Evolutionary conservation across 352 stramenopile genomes (phyloP).

Genomic region (Halophytophthora batemanensis): DNA sequence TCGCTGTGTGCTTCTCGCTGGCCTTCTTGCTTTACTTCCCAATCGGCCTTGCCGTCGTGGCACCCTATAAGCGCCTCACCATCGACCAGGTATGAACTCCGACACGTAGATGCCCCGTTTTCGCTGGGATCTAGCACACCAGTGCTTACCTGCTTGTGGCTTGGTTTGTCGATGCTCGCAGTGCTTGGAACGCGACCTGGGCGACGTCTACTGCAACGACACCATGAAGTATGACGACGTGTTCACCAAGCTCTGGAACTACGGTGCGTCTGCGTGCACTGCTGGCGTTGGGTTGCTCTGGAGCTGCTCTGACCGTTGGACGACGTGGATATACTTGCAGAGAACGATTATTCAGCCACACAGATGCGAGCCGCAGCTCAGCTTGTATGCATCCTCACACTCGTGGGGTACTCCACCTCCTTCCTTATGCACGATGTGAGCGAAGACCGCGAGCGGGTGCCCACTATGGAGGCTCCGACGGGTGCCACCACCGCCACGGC

Average conservation of each 20-base stretch:
- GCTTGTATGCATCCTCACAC: conserved; percentile 48
- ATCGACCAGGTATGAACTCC: conserved; percentile 24
- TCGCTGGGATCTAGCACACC: neutral
- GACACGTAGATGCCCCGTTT: neutral
- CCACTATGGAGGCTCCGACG: conserved; percentile 16
- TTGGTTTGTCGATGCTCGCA: neutral
- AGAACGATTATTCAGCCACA: conserved; percentile 23
- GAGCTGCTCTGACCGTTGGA: conserved; percentile 1
- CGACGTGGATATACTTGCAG: conserved; percentile 1
- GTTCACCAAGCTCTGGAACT: conserved; percentile 46
- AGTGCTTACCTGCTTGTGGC: neutral
- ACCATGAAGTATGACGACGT: conserved; percentile 26
- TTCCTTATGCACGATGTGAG: conserved; percentile 37
- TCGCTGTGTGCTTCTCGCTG: conserved; percentile 40
- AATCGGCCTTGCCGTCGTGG: conserved; percentile 43
- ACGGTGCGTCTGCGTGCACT: conserved; percentile 18
- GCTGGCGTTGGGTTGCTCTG: neutral
- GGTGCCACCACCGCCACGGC: conserved; percentile 15
- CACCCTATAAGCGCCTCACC: conserved; percentile 39
- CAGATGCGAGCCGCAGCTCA: conserved; percentile 45
- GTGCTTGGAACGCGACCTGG: conserved; percentile 29
- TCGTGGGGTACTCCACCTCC: conserved; percentile 49
- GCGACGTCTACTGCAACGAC: conserved; percentile 31
- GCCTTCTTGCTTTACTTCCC: conserved; percentile 67
- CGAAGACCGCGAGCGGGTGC: conserved; percentile 10